phyloP scores from a whole-genome alignment of 352 stramenopile species.

The Globisporangium recalcitrans region DNA sequence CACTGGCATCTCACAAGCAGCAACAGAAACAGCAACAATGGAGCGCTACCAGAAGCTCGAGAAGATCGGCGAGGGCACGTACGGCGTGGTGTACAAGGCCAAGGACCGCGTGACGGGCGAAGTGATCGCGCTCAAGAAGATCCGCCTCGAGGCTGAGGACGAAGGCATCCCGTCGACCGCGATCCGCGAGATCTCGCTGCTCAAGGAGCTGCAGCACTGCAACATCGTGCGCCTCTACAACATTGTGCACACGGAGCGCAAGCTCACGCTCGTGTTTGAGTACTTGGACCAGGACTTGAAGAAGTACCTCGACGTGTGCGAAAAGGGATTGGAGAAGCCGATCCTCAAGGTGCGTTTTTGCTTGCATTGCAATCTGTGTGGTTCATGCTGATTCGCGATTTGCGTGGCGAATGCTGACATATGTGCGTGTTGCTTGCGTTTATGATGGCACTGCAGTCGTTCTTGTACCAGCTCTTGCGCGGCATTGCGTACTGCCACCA shows the following conservation, averaged over 20 bases:
- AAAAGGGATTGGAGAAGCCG: constrained; percentile 92
- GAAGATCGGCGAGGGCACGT: constrained; percentile 98
- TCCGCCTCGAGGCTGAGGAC: constrained; percentile 97
- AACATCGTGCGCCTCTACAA: constrained; percentile 99
- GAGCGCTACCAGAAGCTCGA: constrained; percentile 94
- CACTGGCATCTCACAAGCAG: background rate
- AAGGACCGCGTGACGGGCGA: constrained; percentile 94
- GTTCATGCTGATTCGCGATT: too few species aligned
- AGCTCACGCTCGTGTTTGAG: constrained; percentile 99
- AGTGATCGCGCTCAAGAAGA: constrained; percentile 99
- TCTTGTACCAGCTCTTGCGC: constrained; percentile 98
- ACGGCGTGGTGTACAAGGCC: constrained; percentile 99
- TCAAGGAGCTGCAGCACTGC: constrained; percentile 96
- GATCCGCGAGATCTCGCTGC: constrained; percentile 98
- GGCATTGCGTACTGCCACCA: constrained; percentile 99
- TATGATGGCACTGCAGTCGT: constrained; percentile 54
- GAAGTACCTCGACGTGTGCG: constrained; percentile 99
- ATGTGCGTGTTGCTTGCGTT: background rate
- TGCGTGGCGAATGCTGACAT: background rate
- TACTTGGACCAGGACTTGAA: constrained; percentile 99
- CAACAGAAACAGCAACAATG: constrained; percentile 29
- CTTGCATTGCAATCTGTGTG: background rate
- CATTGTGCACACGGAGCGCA: constrained; percentile 98
- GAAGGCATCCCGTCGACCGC: constrained; percentile 98
- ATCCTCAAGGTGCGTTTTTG: constrained; percentile 63